Percentiles rank a stretch among this genome's conserved stretches.
phyloP scores from a whole-genome alignment of 2,329 filamentous ascomycete genomes.

The Alternaria burnsii region DNA sequence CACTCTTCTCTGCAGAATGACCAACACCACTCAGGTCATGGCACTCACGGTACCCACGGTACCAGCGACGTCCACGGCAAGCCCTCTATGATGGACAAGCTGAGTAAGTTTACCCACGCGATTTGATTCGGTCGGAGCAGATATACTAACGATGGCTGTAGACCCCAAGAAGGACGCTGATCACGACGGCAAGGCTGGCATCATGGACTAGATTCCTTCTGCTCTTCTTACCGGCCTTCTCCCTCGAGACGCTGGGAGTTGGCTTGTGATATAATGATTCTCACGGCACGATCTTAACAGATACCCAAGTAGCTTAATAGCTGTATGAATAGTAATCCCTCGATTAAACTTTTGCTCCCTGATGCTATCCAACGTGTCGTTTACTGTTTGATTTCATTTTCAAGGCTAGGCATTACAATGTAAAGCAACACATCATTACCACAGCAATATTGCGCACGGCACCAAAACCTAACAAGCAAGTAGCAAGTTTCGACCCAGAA shows the following conservation, averaged over 20 bases:
- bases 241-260: not conserved
- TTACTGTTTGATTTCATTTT: not conserved
- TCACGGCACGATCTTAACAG: conserved; percentile 8
- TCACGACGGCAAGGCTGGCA: conserved; percentile 63
- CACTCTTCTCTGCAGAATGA: conserved; percentile 9
- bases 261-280: conserved; percentile 6
- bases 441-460: too few relatives aligned
- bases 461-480: fast-evolving
- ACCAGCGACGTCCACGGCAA: conserved; percentile 40
- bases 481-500: too few relatives aligned
- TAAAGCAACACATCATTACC: too few relatives aligned
- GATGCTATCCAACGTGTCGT: not conserved
- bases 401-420: fast-evolving
- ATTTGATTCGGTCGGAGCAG: not conserved
- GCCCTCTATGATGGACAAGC: conserved; percentile 58
- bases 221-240: not conserved
- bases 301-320: conserved; percentile 14
- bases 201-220: conserved; percentile 56
- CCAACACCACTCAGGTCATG: conserved; percentile 1
- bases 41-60: conserved; percentile 2
- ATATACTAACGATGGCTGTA: not conserved
- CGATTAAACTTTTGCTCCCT: not conserved
- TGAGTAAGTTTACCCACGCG: conserved; percentile 44
- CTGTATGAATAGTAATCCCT: conserved; percentile 15
- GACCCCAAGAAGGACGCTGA: conserved; percentile 62